These are phyloP conservation scores for Plasmodium yoelii DNA, from an alignment of 169 alveolate genomes.

Conservation along the genomic window DNA sequence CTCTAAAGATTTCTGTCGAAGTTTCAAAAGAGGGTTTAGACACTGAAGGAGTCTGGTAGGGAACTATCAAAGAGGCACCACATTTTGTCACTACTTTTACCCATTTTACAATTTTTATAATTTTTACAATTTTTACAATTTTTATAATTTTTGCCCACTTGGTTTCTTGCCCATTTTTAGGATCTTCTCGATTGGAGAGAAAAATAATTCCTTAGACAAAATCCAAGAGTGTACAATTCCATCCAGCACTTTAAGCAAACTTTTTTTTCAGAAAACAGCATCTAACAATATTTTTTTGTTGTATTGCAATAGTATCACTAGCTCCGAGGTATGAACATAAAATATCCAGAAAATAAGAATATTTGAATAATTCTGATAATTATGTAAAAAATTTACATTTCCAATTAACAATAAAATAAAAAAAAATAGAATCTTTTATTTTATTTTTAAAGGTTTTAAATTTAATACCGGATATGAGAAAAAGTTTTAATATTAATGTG, in stretches of 20 bases:
- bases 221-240: conserved; percentile 39
- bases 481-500: conserved; percentile 21
- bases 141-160: too few relatives aligned
- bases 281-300: conserved; percentile 17
- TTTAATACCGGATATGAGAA: conserved; percentile 31
- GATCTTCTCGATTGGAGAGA: conserved; percentile 46
- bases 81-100: too few relatives aligned
- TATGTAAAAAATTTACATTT: too few relatives aligned
- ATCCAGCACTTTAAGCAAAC: conserved; percentile 9
- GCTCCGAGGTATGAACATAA: conserved; percentile 35
- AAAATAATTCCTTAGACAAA: conserved; percentile 2
- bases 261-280: conserved; percentile 18
- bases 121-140: too few relatives aligned
- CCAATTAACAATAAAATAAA: too few relatives aligned
- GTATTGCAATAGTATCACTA: conserved; percentile 52
- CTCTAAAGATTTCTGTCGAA: conserved; percentile 47
- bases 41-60: conserved; percentile 27
- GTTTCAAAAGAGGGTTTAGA: conserved; percentile 20
- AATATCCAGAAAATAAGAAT: too few relatives aligned
- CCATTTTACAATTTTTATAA: too few relatives aligned
- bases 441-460: conserved; percentile 12
- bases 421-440: not conserved
- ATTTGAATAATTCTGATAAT: too few relatives aligned
- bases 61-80: not conserved
- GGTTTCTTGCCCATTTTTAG: not conserved